Evolutionary conservation across 2,329 filamentous ascomycete species (phyloP), one percentile per base, ranked within the genome.

Genomic region (Claviceps sp.): DNA sequence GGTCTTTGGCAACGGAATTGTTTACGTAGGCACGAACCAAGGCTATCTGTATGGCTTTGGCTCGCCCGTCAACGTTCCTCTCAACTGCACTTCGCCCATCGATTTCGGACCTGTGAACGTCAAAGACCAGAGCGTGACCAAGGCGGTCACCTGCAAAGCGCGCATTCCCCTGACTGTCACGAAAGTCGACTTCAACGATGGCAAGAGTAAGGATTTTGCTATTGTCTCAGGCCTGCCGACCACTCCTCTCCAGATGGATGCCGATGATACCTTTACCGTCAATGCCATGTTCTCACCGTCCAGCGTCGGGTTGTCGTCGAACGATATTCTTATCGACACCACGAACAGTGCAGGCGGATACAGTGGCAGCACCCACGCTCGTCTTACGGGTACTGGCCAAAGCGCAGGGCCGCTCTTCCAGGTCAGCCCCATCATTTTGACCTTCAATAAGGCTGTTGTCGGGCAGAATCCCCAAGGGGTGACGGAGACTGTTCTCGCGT

Each of bases 11-110:
- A 70, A 81, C 52, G 76, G 74, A 0, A 70, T 72, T 52, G 70
- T 73, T 2, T 81, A 80, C 54, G 61, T 80, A n/a, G 75, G 74
- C 9, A 76, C 72, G 1, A 73, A 65, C 2, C 62, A 66, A 24
- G 78, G 78, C 3, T 72, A 65, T 51, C 59, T 81, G 20, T 79
- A 79, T 34, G 77, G 69, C 2, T 79, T 78, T 51, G 78, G 78
- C 1, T 75, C 76, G 0, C 76, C 77, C 0, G 74, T 76, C 30
- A 78, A 75, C 41, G 58, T 69, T 4, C 72, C 77, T 0, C 63
- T 81, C 2, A 76, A 78, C 59, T 81, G 77, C 58, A 74, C 75
- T 0, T 65, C 72, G 0, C 69, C 71, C 0, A 60, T 71, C 26
- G 66, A 71, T 22, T 79, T 80, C 56, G 73, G 74, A 2, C 67